These are phyloP conservation scores for Leccinum subfulvum DNA, from an alignment of 1,284 basidiomycete genomes.

Conservation along the genomic window DNA sequence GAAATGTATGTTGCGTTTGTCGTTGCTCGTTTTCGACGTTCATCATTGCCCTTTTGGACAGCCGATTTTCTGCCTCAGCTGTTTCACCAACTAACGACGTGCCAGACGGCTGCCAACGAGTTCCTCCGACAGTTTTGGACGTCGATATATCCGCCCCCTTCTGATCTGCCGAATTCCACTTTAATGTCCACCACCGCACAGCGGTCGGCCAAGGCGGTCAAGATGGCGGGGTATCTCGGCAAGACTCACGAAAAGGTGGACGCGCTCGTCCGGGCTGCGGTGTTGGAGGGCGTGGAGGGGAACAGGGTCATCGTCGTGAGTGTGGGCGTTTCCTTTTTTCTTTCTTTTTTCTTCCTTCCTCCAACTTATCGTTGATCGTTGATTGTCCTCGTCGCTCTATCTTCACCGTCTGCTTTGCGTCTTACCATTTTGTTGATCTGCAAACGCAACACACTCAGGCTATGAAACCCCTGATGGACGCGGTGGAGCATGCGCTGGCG, in stretches of 20 bases:
- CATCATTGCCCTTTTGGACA: slow-evolving; percentile 29
- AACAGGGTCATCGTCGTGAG: slow-evolving; percentile 66
- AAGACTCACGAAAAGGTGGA: slow-evolving; percentile 81
- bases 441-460: slow-evolving; percentile 48
- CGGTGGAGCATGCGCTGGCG: slow-evolving; percentile 74
- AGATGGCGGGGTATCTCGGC: slow-evolving; percentile 81
- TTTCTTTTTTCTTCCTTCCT: background rate
- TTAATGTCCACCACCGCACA: slow-evolving; percentile 45
- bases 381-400: background rate
- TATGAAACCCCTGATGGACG: slow-evolving; percentile 76
- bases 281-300: slow-evolving; percentile 61
- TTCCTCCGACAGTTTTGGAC: slow-evolving; percentile 97
- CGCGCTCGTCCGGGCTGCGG: slow-evolving; percentile 67
- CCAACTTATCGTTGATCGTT: background rate
- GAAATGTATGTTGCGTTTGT: slow-evolving; percentile 49
- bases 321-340: slow-evolving; percentile 19
- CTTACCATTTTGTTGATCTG: background rate
- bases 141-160: slow-evolving; percentile 75
- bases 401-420: background rate
- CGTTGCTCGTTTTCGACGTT: slow-evolving; percentile 2
- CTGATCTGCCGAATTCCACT: slow-evolving; percentile 47
- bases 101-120: slow-evolving; percentile 92
- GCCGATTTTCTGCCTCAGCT: slow-evolving; percentile 79
- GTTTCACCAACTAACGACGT: slow-evolving; percentile 80
- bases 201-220: slow-evolving; percentile 72